These are phyloP conservation scores for Hirschioporus abietinus DNA, from an alignment of 768 basidiomycete species.

Conservation along the genomic window DNA sequence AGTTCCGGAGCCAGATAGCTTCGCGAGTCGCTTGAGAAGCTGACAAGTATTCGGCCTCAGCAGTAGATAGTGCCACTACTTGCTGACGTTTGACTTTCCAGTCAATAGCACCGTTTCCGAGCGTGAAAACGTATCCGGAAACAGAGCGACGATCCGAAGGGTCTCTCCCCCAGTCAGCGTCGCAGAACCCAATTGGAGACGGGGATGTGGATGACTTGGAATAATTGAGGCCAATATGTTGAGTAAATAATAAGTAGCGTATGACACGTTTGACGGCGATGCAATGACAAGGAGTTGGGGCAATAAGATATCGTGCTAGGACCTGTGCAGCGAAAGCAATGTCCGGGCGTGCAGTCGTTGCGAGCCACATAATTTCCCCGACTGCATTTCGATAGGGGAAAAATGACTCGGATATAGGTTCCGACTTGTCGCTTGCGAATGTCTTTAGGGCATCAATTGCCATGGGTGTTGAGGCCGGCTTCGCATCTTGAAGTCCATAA, in stretches of 20 bases:
- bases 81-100: constrained; percentile 24
- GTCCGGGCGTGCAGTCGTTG: constrained; percentile 10
- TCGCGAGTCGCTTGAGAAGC: constrained; percentile 12
- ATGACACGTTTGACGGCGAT: constrained; percentile 20
- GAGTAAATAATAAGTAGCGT: constrained; percentile 20
- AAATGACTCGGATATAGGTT: constrained; percentile 3
- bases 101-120: constrained; percentile 18
- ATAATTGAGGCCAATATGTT: constrained; percentile 6
- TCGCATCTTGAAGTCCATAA: constrained; percentile 20
- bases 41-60: constrained; percentile 26
- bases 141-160: constrained; percentile 20
- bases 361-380: not conserved
- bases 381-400: constrained; percentile 5
- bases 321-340: constrained; percentile 17
- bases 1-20: constrained; percentile 16
- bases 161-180: constrained; percentile 24
- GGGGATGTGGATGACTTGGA: not conserved
- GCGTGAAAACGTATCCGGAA: constrained; percentile 21
- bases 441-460: constrained; percentile 13
- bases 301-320: constrained; percentile 19
- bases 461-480: constrained; percentile 18
- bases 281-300: constrained; percentile 22
- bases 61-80: constrained; percentile 20
- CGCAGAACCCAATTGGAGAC: constrained; percentile 13
- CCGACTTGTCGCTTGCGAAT: constrained; percentile 11